phyloP scores from a whole-genome alignment of 768 basidiomycete species.

The Panus rudis region DNA sequence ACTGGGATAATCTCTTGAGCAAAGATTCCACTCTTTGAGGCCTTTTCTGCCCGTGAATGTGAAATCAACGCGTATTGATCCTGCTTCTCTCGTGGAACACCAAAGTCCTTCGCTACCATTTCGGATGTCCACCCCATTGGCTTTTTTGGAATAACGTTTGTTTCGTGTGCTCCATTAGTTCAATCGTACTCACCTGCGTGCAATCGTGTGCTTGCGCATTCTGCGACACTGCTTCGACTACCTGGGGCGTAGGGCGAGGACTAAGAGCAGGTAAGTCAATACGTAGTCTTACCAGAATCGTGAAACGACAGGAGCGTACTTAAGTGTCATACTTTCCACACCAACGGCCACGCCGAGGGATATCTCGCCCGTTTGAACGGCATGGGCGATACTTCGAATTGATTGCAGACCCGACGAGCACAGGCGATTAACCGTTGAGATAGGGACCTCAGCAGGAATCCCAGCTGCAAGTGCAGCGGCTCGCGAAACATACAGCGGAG shows the following conservation, averaged over 20 bases:
- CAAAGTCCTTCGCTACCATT: slow-evolving; percentile 76
- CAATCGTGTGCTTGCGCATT: slow-evolving; percentile 67
- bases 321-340: slow-evolving; percentile 76
- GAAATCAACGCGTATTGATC: slow-evolving; percentile 88
- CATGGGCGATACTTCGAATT: slow-evolving; percentile 84
- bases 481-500: slow-evolving; percentile 74
- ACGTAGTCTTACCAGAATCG: too few species aligned
- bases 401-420: slow-evolving; percentile 95
- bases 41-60: slow-evolving; percentile 73
- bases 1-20: slow-evolving; percentile 86
- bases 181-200: slow-evolving; percentile 44
- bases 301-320: slow-evolving; percentile 30
- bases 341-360: slow-evolving; percentile 83
- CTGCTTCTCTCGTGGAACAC: slow-evolving; percentile 74
- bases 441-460: slow-evolving; percentile 79
- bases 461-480: slow-evolving; percentile 86
- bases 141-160: slow-evolving; percentile 34
- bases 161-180: too few species aligned
- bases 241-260: slow-evolving; percentile 67
- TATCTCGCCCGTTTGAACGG: slow-evolving; percentile 77
- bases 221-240: slow-evolving; percentile 50
- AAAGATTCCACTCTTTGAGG: slow-evolving; percentile 66
- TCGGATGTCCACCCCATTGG: slow-evolving; percentile 97
- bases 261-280: slow-evolving; percentile 30
- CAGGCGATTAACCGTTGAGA: slow-evolving; percentile 86